A percentile compares a stretch with the other conserved stretches of the same genome.
phyloP scores from a whole-genome alignment of 2,329 filamentous ascomycete species.

The Akanthomyces muscarius region DNA sequence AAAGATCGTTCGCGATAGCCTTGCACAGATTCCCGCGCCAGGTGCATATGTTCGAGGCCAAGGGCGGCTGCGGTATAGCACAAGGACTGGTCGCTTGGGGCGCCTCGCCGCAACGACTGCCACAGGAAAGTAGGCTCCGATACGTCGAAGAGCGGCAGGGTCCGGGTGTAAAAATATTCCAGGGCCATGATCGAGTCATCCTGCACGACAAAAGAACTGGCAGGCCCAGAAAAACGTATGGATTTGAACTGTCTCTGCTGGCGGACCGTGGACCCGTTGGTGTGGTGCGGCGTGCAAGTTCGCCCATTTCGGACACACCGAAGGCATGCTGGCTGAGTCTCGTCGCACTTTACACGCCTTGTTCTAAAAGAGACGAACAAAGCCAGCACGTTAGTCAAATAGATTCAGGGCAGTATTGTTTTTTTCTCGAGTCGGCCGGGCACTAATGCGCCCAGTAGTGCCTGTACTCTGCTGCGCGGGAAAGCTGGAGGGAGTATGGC shows the following conservation, averaged over 20 bases:
- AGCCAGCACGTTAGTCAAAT: too few species aligned
- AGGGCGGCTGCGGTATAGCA: conserved; percentile 1
- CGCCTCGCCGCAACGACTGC: neutral
- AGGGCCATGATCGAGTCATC: neutral
- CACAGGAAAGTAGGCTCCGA: neutral
- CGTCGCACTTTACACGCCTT: conserved; percentile 3
- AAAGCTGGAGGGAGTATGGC: too few species aligned
- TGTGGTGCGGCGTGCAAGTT: neutral
- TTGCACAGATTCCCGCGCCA: neutral
- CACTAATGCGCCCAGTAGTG: too few species aligned
- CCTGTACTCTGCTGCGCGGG: too few species aligned
- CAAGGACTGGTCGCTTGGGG: neutral
- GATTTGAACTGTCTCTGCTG: neutral
- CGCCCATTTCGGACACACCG: neutral
- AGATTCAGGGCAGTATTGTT: too few species aligned
- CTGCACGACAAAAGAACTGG: neutral
- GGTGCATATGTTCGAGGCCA: neutral
- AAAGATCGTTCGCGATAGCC: neutral
- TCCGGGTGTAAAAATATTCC: neutral
- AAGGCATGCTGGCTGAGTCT: neutral
- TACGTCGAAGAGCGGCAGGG: neutral
- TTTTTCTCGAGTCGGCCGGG: too few species aligned
- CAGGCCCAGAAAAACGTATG: neutral
- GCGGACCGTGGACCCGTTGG: neutral
- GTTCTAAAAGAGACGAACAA: too few species aligned